Conservation (phyloP, 352 stramenopile species). For the Pythium angustatum region DNA sequence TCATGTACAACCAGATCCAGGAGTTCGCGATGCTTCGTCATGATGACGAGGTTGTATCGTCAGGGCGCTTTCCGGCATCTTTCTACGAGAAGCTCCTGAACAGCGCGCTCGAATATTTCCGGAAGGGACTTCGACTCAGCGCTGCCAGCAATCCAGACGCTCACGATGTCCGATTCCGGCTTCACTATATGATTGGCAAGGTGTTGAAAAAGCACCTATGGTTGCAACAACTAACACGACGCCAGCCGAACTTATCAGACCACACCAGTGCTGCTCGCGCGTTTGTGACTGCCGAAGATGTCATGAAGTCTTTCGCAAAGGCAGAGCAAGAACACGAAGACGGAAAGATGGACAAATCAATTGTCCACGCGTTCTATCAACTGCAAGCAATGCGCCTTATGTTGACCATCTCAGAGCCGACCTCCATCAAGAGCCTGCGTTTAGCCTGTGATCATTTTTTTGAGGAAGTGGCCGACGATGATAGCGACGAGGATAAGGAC, state of each 20-base stretch:
- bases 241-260: neutral
- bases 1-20: slow-evolving; percentile 76
- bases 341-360: slow-evolving; percentile 65
- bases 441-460: slow-evolving; percentile 62
- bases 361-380: slow-evolving; percentile 80
- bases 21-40: slow-evolving; percentile 57
- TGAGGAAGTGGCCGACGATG: slow-evolving; percentile 42
- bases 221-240: slow-evolving; percentile 24
- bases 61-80: neutral
- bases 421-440: slow-evolving; percentile 32
- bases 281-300: slow-evolving; percentile 3
- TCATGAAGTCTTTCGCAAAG: slow-evolving; percentile 53
- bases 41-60: neutral
- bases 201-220: slow-evolving; percentile 60
- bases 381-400: slow-evolving; percentile 65
- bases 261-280: neutral
- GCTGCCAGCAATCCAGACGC: slow-evolving; percentile 30
- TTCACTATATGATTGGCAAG: slow-evolving; percentile 81
- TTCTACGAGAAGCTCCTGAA: slow-evolving; percentile 33
- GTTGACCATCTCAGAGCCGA: slow-evolving; percentile 37
- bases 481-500: slow-evolving; percentile 20
- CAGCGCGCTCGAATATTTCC: slow-evolving; percentile 43
- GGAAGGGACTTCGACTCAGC: slow-evolving; percentile 38
- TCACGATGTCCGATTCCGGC: slow-evolving; percentile 60
- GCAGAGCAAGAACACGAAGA: slow-evolving; percentile 60